These are phyloP conservation scores for Ministeria vibrans DNA, from an alignment of 78 protist species.

Conservation along the genomic window DNA sequence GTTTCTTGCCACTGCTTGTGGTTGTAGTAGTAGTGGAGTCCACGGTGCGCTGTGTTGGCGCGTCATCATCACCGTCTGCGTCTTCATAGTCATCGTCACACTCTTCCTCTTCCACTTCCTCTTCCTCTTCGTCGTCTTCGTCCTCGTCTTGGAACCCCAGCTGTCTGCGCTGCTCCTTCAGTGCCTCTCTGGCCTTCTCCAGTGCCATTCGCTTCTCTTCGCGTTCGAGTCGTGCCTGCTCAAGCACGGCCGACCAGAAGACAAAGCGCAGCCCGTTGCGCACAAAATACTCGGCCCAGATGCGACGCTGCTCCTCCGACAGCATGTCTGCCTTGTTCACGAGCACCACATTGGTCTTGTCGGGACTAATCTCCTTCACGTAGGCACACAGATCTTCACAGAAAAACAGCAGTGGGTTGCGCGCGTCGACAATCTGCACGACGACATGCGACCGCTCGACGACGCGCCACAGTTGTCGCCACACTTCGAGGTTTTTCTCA, in stretches of 20 bases:
- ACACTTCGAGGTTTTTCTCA: constrained; percentile 92
- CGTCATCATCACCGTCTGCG: background rate
- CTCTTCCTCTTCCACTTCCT: background rate
- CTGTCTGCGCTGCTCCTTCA: background rate
- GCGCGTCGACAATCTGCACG: constrained; percentile 94
- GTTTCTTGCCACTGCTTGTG: background rate
- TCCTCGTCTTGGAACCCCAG: background rate
- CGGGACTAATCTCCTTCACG: constrained; percentile 29
- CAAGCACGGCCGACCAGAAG: constrained; percentile 43
- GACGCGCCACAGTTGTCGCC: constrained; percentile 99
- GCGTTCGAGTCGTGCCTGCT: background rate
- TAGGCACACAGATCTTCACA: constrained; percentile 76
- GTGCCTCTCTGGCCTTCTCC: too few species aligned
- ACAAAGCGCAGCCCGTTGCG: background rate
- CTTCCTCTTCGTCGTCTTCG: constrained; percentile 14
- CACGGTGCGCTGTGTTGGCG: too few species aligned
- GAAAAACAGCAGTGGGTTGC: constrained; percentile 93
- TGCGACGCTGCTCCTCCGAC: constrained; percentile 49
- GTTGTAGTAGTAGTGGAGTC: background rate
- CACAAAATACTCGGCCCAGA: constrained; percentile 49
- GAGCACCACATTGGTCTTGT: constrained; percentile 61
- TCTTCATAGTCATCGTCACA: background rate
- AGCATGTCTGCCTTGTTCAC: constrained; percentile 96
- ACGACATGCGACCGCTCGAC: constrained; percentile 84
- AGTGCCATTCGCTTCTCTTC: too few species aligned